phyloP scores from a whole-genome alignment of 768 basidiomycete species.

The Lanmaoa pseudosensibilis region DNA sequence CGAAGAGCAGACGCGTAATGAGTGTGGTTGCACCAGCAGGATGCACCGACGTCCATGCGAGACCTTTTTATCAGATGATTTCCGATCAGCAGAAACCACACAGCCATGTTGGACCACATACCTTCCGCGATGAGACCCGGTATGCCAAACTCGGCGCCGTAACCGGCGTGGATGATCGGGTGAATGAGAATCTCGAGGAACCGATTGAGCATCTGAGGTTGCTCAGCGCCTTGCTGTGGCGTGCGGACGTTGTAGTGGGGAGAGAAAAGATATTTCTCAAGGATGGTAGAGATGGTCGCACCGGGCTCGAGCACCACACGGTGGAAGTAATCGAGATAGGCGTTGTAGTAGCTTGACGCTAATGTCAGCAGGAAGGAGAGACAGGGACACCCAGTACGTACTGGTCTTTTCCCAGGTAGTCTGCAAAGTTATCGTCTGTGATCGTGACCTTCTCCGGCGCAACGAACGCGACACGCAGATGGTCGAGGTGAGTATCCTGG shows the following conservation, averaged over 20 bases:
- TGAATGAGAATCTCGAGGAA: slow-evolving; percentile 62
- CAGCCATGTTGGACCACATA: slow-evolving; percentile 14
- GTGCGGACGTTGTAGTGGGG: slow-evolving; percentile 45
- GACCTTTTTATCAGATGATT: slow-evolving; percentile 40
- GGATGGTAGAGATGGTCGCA: slow-evolving; percentile 32
- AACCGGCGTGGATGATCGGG: slow-evolving; percentile 63
- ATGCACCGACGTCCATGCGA: slow-evolving; percentile 59
- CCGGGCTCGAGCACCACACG: slow-evolving; percentile 30
- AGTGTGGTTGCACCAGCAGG: slow-evolving; percentile 35
- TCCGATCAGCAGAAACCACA: background rate
- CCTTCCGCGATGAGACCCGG: slow-evolving; percentile 67
- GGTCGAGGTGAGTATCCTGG: slow-evolving; percentile 38
- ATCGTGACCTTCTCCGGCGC: slow-evolving; percentile 25
- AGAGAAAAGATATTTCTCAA: slow-evolving; percentile 69
- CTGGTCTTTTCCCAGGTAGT: slow-evolving; percentile 34
- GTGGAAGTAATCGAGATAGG: slow-evolving; percentile 34
- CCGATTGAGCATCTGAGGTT: slow-evolving; percentile 60
- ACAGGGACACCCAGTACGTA: slow-evolving; percentile 3
- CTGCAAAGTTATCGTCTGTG: slow-evolving; percentile 24
- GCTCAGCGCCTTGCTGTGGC: slow-evolving; percentile 28
- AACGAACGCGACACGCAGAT: slow-evolving; percentile 37
- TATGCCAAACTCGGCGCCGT: slow-evolving; percentile 63
- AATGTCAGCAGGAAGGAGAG: background rate
- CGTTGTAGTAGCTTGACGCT: slow-evolving; percentile 31
- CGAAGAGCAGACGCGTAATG: slow-evolving; percentile 36